Evolutionary conservation across 768 basidiomycete species (phyloP), one percentile per base, ranked within the genome.

Genomic region (Rhizopogon vulgaris): DNA sequence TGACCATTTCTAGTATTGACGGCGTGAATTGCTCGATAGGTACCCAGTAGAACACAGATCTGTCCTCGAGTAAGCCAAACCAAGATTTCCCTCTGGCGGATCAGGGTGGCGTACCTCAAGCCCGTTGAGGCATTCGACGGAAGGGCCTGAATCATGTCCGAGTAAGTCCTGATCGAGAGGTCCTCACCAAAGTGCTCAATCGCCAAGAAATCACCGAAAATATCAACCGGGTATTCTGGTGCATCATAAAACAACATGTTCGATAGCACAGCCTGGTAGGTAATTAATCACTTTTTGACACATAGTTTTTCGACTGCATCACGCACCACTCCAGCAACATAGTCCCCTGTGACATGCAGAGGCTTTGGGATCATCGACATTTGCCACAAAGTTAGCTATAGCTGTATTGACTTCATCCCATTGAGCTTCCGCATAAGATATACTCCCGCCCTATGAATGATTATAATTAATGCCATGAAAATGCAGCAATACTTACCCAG

Each of bases 181-280:
- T 55, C 43, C 17, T 48, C 7, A 1, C 11, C 25, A 6, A 52
- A n/a, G 27, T 22, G 41, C 10, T 42, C 42, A 12, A 55, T 55
- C 5, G 28, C 3, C 37, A 55, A 30, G 10, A 48, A 18, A 18
- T 43, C 30, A 17, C 18, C 4, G 38, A 18, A 69, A 5, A 28
- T 39, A 3, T 7, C 37, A 25, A 12, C 39, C 1, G 37, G 27
- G 9, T 28, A 59, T 15, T 54, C 43, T 24, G 66, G 82, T 0
- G 56, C 78, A 57, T 85, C 78, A 57, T 86, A 85, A 64, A 85
- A 86, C 17, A 85, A 48, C 4, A 79, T 49, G 7, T 67, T 63
- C 50, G 63, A 60, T 45, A 54, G 52, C 30, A 58, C 30, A 38
- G 45, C 42, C 64, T 60, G 40, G 18, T 1, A 49, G 30, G 5